A percentile compares a stretch with the other conserved stretches of the same genome.
Conservation (phyloP, 768 basidiomycete genomes). For the Rhodosporidiobolus odoratus region DNA sequence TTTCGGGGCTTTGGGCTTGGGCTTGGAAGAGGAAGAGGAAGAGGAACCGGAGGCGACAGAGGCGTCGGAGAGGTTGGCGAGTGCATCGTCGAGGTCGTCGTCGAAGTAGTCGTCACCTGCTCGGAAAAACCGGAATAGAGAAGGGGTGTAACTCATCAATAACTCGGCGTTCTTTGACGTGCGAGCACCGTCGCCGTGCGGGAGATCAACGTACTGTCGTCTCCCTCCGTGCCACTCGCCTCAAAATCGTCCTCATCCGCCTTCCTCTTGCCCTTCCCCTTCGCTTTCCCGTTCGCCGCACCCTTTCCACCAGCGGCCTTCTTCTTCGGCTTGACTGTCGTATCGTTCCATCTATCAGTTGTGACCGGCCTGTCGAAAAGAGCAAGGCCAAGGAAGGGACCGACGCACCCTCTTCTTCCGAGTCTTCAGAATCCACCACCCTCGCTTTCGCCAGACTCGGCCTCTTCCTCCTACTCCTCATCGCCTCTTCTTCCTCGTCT, state of each 20-base stretch:
- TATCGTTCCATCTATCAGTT: background rate
- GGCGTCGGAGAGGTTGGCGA: constrained; percentile 15
- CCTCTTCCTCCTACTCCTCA: background rate
- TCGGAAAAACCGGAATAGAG: rapidly evolving
- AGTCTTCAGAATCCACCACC: constrained; percentile 20
- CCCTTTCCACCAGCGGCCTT: background rate
- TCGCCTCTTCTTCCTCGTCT: background rate
- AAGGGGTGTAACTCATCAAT: too few species aligned
- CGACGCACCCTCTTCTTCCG: background rate
- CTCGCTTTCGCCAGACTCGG: constrained; percentile 6
- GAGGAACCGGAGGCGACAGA: background rate
- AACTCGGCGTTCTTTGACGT: too few species aligned
- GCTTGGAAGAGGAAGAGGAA: background rate
- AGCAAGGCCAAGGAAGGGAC: background rate
- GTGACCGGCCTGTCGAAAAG: background rate
- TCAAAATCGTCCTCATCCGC: constrained; percentile 24
- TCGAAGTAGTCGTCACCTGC: constrained; percentile 34
- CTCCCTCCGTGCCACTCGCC: background rate
- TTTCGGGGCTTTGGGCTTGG: constrained; percentile 5
- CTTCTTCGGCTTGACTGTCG: background rate
- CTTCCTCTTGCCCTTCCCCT: constrained; percentile 18
- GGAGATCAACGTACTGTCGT: constrained; percentile 19
- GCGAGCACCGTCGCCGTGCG: background rate
- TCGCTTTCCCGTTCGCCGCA: background rate
- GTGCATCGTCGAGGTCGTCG: constrained; percentile 33